Evolutionary conservation across 2,329 filamentous ascomycete species (phyloP), one percentile per base, ranked within the genome.

Genomic region (Gnomoniopsis smithogilvyi): DNA sequence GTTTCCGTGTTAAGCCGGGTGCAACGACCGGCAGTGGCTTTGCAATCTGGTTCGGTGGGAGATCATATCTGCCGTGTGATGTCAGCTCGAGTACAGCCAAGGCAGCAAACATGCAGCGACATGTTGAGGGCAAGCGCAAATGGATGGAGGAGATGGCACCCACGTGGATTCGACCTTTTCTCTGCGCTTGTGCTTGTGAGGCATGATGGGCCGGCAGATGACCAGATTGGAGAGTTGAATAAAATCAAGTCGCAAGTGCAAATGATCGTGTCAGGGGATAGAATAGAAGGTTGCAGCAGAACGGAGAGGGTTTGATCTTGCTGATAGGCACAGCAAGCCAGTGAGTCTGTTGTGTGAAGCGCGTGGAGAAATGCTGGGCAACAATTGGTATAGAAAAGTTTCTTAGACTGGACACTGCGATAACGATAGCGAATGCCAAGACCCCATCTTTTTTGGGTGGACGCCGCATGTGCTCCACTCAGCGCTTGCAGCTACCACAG

Each of bases 161-260:
- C 63, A 87, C 86, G 78, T 77, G 17, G 77, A 77, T 51, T 78
- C 76, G 61, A 87, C 82, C 53, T 78, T 78, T 12, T 77, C 79
- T 58, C 84, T 83, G 64, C 90, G 82, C 63, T 89, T 94, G 72
- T 96, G 91, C 76, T 96, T 96, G 77, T 94, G 91, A 72, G 91
- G 91, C 91, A 96, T 96, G 36, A 60, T 75, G 63, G 46, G 52
- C 50, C 51, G 51, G 36, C 34, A 30, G 36, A 21, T 47, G 50
- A 54, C 36, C 50, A 46, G 2, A 21, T 24, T 33, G 36, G 8
- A 45, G 41, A n/a, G 19, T 43, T 45, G 19, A n/a, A 12, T 2
- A 43, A 22, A 30, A 30, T 30, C 26, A 30, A 30, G 26, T 30
- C 26, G 8, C 26, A 30, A 8, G 26, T 30, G 36, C 36, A 15